Conservation (phyloP, 306 rosid genomes). For the Acacia crassicarpa region DNA sequence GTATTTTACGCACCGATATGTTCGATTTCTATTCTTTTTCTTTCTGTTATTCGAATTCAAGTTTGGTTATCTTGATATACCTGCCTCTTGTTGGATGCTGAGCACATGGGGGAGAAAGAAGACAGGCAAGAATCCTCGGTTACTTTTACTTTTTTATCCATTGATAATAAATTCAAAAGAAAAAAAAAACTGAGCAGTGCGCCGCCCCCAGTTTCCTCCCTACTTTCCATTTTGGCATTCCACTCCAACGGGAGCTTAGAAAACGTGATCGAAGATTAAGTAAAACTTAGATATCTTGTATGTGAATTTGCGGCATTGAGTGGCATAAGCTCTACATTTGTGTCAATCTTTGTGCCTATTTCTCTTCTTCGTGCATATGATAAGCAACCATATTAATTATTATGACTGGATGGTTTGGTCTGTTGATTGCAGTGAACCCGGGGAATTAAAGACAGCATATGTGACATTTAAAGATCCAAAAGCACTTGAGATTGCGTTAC, state of each 20-base stretch:
- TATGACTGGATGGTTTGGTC: background rate
- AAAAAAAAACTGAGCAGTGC: background rate
- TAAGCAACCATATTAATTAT: background rate
- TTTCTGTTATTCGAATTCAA: conserved; percentile 11
- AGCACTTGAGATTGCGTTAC: conserved; percentile 72
- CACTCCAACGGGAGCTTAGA: background rate
- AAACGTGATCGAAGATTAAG: background rate
- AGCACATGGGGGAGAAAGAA: conserved; percentile 10
- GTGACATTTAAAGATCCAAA: conserved; percentile 69
- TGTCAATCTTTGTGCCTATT: background rate
- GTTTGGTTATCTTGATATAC: background rate
- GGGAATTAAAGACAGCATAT: conserved; percentile 58
- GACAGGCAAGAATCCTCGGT: background rate
- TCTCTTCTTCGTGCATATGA: conserved; percentile 18
- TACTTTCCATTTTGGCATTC: background rate
- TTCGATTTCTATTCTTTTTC: background rate
- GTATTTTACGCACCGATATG: background rate
- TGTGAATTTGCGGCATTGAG: background rate
- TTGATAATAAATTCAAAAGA: background rate
- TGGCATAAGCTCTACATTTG: background rate
- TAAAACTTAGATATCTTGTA: background rate
- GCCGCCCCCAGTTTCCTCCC: background rate
- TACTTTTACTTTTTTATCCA: conserved; percentile 7
- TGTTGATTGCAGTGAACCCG: conserved; percentile 53
- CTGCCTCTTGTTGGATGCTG: conserved; percentile 9